Conservation (phyloP, 441 rosid species). For the Bruguiera hainesii region DNA sequence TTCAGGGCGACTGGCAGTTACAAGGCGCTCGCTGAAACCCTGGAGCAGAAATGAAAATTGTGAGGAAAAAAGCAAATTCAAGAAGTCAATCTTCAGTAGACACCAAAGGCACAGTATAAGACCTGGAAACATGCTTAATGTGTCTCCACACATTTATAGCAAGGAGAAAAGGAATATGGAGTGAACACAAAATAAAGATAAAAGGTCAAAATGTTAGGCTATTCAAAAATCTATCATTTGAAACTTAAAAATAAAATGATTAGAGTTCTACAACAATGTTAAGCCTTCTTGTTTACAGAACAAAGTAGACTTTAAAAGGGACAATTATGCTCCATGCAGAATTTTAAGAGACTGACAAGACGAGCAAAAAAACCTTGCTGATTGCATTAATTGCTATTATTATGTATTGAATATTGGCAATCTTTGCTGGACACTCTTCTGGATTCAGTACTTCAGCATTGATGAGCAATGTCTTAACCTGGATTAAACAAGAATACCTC, state of each 20-base stretch:
- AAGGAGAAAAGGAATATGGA: too few species aligned
- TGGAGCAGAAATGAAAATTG: slow-evolving; percentile 34
- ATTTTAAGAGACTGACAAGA: slow-evolving; percentile 15
- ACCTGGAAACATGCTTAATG: slow-evolving; percentile 1
- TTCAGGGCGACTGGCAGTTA: slow-evolving; percentile 80
- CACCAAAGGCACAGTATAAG: neutral
- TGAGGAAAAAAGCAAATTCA: slow-evolving; percentile 20
- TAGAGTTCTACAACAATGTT: too few species aligned
- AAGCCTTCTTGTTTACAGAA: too few species aligned
- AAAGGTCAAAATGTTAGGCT: too few species aligned
- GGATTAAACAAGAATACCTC: slow-evolving; percentile 24
- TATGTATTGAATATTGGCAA: slow-evolving; percentile 65
- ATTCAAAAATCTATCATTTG: too few species aligned
- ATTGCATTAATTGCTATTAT: slow-evolving; percentile 88
- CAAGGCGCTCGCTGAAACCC: slow-evolving; percentile 94
- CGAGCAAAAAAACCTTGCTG: slow-evolving; percentile 75
- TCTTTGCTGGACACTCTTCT: slow-evolving; percentile 54
- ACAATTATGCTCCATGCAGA: slow-evolving; percentile 1
- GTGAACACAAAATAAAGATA: too few species aligned
- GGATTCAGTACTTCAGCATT: slow-evolving; percentile 45
- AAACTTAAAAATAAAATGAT: too few species aligned
- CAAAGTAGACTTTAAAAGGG: neutral
- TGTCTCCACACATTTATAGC: neutral
- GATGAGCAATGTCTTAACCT: slow-evolving; percentile 66
- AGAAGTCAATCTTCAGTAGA: slow-evolving; percentile 3